A percentile compares a stretch with the other conserved stretches of the same genome.
phyloP scores from a whole-genome alignment of 116 monocot species.

The Zostera marina region DNA sequence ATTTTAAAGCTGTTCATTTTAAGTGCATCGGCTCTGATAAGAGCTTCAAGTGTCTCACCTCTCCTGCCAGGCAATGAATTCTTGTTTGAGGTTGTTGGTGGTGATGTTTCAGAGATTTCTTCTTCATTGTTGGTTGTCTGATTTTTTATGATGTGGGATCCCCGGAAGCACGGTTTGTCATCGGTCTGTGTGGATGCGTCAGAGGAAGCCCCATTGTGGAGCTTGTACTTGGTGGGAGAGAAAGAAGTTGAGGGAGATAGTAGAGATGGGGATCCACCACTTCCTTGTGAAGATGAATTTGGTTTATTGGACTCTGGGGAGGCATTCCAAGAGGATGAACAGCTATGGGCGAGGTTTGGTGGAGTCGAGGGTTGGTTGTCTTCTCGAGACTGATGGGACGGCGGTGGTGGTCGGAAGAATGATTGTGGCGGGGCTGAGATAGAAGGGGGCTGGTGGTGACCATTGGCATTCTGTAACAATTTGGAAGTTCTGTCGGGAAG shows the following conservation, averaged over 20 bases:
- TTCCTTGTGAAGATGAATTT: constrained; percentile 11
- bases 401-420: constrained; percentile 5
- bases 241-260: constrained; percentile 24
- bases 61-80: constrained; percentile 31
- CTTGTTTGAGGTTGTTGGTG: constrained; percentile 22
- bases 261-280: constrained; percentile 15
- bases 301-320: constrained; percentile 19
- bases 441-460: constrained; percentile 16
- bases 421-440: constrained; percentile 9
- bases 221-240: constrained; percentile 15
- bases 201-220: constrained; percentile 18
- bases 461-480: constrained; percentile 13
- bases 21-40: constrained; percentile 50
- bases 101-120: constrained; percentile 26
- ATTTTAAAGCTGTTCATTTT: constrained; percentile 52
- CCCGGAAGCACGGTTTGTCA: background rate
- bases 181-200: constrained; percentile 91
- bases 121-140: constrained; percentile 21
- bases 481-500: background rate
- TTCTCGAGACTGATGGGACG: constrained; percentile 6
- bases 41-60: constrained; percentile 68
- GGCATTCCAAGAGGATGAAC: constrained; percentile 9
- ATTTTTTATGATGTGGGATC: constrained; percentile 17
- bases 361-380: constrained; percentile 13
- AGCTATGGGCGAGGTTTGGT: constrained; percentile 1